These are phyloP conservation scores for Phyllosticta citrichinensis DNA, from an alignment of 2,329 filamentous ascomycete genomes.

Conservation along the genomic window DNA sequence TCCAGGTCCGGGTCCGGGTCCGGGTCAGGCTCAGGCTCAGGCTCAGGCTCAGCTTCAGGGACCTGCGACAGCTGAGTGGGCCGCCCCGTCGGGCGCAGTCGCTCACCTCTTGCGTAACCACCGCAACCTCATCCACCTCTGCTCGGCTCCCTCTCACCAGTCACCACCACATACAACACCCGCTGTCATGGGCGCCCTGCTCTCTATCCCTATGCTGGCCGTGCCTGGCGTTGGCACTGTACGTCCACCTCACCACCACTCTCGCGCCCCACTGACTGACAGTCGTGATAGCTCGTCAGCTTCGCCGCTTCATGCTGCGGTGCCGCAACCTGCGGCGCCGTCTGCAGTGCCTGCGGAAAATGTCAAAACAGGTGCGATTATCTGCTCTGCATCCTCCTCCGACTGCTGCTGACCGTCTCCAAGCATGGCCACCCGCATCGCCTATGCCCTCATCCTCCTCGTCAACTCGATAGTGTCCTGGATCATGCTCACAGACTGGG, in stretches of 20 bases:
- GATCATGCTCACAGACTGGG: slow-evolving; percentile 99
- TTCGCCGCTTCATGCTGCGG: slow-evolving; percentile 88
- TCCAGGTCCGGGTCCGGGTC: too few species aligned
- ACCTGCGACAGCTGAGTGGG: background rate
- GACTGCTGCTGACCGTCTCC: slow-evolving; percentile 12
- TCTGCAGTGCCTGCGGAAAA: slow-evolving; percentile 92
- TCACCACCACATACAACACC: slow-evolving; percentile 17
- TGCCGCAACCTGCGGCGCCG: slow-evolving; percentile 89
- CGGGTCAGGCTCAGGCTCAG: too few species aligned
- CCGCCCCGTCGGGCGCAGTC: background rate
- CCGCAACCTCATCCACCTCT: background rate
- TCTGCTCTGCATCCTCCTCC: background rate
- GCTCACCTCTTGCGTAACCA: slow-evolving; percentile 6
- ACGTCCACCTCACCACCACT: slow-evolving; percentile 31
- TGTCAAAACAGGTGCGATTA: slow-evolving; percentile 75
- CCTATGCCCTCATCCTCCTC: slow-evolving; percentile 87
- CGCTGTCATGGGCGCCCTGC: slow-evolving; percentile 68
- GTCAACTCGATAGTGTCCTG: slow-evolving; percentile 95
- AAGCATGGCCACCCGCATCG: slow-evolving; percentile 93
- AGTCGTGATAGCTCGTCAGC: slow-evolving; percentile 52
- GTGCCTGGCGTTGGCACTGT: slow-evolving; percentile 80
- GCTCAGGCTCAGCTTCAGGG: background rate
- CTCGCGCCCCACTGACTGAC: slow-evolving; percentile 17
- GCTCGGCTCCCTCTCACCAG: background rate
- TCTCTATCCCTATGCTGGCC: slow-evolving; percentile 82